These are phyloP conservation scores for Pestalotiopsis fici DNA, from an alignment of 2,329 filamentous ascomycete species.

Conservation along the genomic window DNA sequence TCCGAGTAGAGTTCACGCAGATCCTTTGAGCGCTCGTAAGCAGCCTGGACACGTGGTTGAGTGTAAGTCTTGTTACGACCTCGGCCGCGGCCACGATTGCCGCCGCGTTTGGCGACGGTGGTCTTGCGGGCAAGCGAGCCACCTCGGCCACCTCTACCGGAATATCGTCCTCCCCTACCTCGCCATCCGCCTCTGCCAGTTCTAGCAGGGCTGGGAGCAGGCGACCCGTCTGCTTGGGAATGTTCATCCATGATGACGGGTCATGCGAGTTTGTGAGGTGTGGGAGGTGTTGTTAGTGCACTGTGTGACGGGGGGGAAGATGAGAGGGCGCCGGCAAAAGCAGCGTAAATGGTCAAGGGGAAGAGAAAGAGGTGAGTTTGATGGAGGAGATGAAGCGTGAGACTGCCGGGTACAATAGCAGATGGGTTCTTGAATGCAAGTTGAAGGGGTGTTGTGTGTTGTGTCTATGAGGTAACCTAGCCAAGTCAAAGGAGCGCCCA, in stretches of 20 bases:
- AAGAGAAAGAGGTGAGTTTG: not conserved
- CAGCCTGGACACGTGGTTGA: slow-evolving; percentile 55
- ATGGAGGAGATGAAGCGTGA: not conserved
- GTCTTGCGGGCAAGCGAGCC: slow-evolving; percentile 25
- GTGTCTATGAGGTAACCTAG: slow-evolving; percentile 13
- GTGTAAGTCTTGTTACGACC: slow-evolving; percentile 57
- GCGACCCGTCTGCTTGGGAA: slow-evolving; percentile 25
- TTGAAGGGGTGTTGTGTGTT: slow-evolving; percentile 7
- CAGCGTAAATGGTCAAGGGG: not conserved
- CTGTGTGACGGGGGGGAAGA: not conserved
- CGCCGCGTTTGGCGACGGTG: slow-evolving; percentile 19
- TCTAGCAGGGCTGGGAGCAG: slow-evolving; percentile 31
- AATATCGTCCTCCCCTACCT: slow-evolving; percentile 14
- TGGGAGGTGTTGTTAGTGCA: slow-evolving; percentile 10
- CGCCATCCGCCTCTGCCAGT: slow-evolving; percentile 27
- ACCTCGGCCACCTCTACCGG: slow-evolving; percentile 17
- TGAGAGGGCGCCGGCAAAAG: not conserved
- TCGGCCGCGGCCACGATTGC: slow-evolving; percentile 36
- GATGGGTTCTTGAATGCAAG: not conserved
- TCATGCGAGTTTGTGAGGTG: slow-evolving; percentile 18
- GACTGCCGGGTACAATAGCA: not conserved
- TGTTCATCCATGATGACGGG: slow-evolving; percentile 28
- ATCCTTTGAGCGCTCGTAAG: slow-evolving; percentile 65
- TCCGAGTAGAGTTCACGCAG: slow-evolving; percentile 66
- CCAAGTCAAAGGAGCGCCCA: not conserved